Base-by-base conservation (phyloP, 129 eudicot species). In the Saposhnikovia divaricata region DNA sequence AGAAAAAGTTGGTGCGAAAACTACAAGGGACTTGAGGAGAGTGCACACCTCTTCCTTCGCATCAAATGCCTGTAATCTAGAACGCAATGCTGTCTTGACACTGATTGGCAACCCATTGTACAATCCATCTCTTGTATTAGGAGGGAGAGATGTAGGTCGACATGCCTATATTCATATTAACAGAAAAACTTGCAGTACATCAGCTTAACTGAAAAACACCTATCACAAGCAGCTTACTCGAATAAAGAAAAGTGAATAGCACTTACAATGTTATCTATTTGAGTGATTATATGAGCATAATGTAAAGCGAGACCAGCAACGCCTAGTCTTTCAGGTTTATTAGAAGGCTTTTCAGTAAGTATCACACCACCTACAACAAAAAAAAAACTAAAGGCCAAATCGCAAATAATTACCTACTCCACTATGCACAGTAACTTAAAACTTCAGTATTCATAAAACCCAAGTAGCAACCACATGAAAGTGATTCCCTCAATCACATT, bases 261-360 rank as follows among this genome's bases (percentile, higher is more conserved):
- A 86, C 98, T 89, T 83, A 92, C 98, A 46, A 95, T 86, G 88
- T 90, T 95, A 61, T 95, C 98, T 76, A 95, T 95, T 77, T 95
- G 98, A 81, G 90, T 92, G 79, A 95, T 88, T 84, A 95, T 78
- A 85, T 95, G 92, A 76, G 98, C 98, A 80, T 95, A 95, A 84
- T 95, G 98, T 85, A 95, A 89, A 72, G 97, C 97, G 77, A 95
- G 98, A 86, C 98, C 98, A 82, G 93, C 88, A 31, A 48, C 90
- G 38, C 98, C 98, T 16, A 95, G 87, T 84, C 98, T 89, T 79
- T 95, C 94, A 19, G 85, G 80, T 76, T 85, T 85, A 27, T 75
- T 86, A 31, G 68, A 78, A 76, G 79, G 72, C 43, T 79, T 87
- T 78, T 78, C 89, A 45, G 83, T 77, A 65, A 77, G 75, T 72